phyloP scores from a whole-genome alignment of 2,329 filamentous ascomycete species.

The Penicillium sp. region DNA sequence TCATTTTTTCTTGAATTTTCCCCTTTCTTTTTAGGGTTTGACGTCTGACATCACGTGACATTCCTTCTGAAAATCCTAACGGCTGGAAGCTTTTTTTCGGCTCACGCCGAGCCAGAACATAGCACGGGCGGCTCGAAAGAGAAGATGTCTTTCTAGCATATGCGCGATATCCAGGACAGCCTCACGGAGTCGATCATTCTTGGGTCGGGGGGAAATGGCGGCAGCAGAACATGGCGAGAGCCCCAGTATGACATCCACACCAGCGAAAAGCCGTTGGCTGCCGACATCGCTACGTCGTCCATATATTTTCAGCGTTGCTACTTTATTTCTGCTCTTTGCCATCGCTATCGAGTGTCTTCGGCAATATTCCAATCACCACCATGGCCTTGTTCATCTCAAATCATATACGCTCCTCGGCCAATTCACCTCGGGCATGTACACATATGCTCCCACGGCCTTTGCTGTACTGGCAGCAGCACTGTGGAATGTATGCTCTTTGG shows the following conservation, averaged over 20 bases:
- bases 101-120: no score
- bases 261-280: conserved; percentile 10
- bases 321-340: conserved; percentile 15
- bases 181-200: no score
- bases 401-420: conserved; percentile 8
- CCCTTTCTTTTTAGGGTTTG: no score
- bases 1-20: no score
- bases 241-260: no score
- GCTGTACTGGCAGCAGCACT: conserved; percentile 20
- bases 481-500: conserved; percentile 22
- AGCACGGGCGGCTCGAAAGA: no score
- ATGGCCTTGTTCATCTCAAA: conserved; percentile 17
- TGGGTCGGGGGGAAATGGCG: no score
- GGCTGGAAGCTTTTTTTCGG: no score
- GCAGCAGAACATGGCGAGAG: background rate
- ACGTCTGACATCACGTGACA: no score
- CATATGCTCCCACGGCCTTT: conserved; percentile 18
- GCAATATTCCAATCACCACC: conserved; percentile 14
- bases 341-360: conserved; percentile 16
- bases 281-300: conserved; percentile 15
- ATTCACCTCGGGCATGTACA: conserved; percentile 12
- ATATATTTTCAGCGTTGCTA: conserved; percentile 16
- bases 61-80: no score
- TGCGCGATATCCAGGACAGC: no score
- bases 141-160: no score